Conservation (phyloP, 805 yeast species). For the Scheffersomyces ergatensis region DNA sequence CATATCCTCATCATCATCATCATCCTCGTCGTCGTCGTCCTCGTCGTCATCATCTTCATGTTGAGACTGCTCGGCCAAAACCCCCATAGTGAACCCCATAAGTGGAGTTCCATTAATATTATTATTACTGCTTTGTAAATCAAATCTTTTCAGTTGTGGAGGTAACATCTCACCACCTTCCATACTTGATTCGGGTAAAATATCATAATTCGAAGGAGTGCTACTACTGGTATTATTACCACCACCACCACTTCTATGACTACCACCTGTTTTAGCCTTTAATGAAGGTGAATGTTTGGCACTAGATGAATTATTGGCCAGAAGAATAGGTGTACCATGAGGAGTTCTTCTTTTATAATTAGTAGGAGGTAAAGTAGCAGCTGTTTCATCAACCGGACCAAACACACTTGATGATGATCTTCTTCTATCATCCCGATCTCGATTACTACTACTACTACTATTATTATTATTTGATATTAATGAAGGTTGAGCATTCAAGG, state of each 20-base stretch:
- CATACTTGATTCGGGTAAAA: constrained; percentile 26
- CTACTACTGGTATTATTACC: neutral
- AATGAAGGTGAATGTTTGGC: constrained; percentile 37
- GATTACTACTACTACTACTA: neutral
- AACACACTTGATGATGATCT: constrained; percentile 32
- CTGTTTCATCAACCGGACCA: constrained; percentile 25
- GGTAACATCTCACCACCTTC: constrained; percentile 5
- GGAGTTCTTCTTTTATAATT: constrained; percentile 40
- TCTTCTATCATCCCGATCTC: constrained; percentile 17
- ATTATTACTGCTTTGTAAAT: neutral
- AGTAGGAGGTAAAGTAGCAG: constrained; percentile 11
- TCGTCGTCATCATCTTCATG: constrained; percentile 1
- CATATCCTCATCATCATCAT: neutral
- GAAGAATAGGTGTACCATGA: constrained; percentile 41
- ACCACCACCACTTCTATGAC: constrained; percentile 2
- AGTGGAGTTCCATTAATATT: constrained; percentile 23
- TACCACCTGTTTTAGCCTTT: constrained; percentile 19
- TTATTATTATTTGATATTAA: neutral
- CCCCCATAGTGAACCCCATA: constrained; percentile 48
- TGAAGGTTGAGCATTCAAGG: constrained; percentile 45
- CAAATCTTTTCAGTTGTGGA: constrained; percentile 1
- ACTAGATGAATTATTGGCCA: constrained; percentile 15
- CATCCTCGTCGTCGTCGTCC: neutral
- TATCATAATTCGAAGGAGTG: constrained; percentile 17
- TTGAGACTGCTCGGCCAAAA: constrained; percentile 33